Percentiles rank a stretch among this genome's conserved stretches.
These are phyloP conservation scores for Physcia stellaris DNA, from an alignment of 495 filamentous ascomycete species.

Conservation along the genomic window DNA sequence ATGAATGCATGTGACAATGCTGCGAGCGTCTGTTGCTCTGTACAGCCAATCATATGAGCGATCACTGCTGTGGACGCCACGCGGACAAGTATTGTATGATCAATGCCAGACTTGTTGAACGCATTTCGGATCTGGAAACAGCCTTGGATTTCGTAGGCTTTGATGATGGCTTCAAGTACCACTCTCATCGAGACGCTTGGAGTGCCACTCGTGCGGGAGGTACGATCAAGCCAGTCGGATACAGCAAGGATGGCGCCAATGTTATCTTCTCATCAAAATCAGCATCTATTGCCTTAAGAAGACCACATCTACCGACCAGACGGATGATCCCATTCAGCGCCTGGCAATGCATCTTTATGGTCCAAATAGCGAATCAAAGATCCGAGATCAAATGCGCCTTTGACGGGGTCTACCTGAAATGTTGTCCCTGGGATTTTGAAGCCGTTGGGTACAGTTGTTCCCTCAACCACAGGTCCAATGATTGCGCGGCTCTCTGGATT, in stretches of 20 bases:
- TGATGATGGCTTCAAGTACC: slow-evolving; percentile 25
- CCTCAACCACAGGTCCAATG: slow-evolving; percentile 18
- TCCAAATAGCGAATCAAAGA: slow-evolving; percentile 34
- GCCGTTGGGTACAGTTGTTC: slow-evolving; percentile 19
- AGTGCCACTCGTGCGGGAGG: slow-evolving; percentile 3
- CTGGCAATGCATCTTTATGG: slow-evolving; percentile 30
- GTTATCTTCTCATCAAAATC: no score
- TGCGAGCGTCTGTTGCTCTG: slow-evolving; percentile 19
- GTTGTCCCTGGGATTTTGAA: slow-evolving; percentile 31
- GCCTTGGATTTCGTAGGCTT: slow-evolving; percentile 37
- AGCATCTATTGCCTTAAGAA: no score
- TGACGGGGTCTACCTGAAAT: slow-evolving; percentile 23
- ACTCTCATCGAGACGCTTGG: slow-evolving; percentile 5
- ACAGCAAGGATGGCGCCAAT: slow-evolving; percentile 28
- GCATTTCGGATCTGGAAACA: slow-evolving; percentile 25
- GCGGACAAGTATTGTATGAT: slow-evolving; percentile 34
- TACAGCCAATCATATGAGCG: slow-evolving; percentile 24
- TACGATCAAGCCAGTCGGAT: slow-evolving; percentile 23
- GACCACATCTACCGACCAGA: no score
- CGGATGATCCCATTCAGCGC: slow-evolving; percentile 34
- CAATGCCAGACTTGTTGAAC: slow-evolving; percentile 28
- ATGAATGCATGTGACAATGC: slow-evolving; percentile 28
- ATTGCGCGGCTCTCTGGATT: slow-evolving; percentile 17
- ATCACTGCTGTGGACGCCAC: slow-evolving; percentile 27
- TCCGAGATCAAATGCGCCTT: slow-evolving; percentile 33